Evolutionary conservation across 2,329 filamentous ascomycete species (phyloP), one percentile per base, ranked within the genome.

Genomic region (Chrysosporium keratinophilum): DNA sequence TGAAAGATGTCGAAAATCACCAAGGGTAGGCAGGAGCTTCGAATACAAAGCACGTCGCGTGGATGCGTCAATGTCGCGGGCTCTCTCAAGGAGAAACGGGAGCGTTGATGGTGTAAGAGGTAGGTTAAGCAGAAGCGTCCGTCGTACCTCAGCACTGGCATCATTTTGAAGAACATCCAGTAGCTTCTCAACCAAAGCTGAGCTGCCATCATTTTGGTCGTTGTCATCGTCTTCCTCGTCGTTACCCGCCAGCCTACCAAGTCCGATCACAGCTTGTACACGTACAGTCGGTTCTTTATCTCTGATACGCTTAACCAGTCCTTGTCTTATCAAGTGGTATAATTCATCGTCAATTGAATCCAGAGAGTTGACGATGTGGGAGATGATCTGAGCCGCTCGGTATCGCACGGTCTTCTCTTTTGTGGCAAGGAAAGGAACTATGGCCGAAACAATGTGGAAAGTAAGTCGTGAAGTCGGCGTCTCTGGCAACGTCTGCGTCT

Each of bases 391-490:
- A 0, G 91, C 94, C 3, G 89, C 82, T 55, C 93, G 80, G 70
- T 88, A 98, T 55, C 93, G 82, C 45, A 97, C 85, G 56, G 85
- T 85, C 70, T 96, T 97, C 71, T 98, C 93, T 71, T 95, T 97
- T 42, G 87, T 82, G 9, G 78, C 79, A 56, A 95, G 76, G n/a
- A 95, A 73, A 4, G 86, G 85, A 2, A 94, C 74, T 17, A 93
- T 71, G 5, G 82, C 78, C 51, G 82, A 80, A 63, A 97, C 80
- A 35, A 97, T 77, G 31, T 82, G 78, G 1, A 82, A 82, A 0
- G 83, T 87, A 20, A 97, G 79, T 48, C 90, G 82, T 20, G 84
- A 87, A 59, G 82, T 93, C 0, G 91, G 89, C 0, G 89, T 95
- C 64, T 95, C 88, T 2, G 83, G 81, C 67, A 90, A 79, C 52